Evolutionary conservation across 2,329 filamentous ascomycete genomes (phyloP).

Genomic region (Colletotrichum plurivorum): DNA sequence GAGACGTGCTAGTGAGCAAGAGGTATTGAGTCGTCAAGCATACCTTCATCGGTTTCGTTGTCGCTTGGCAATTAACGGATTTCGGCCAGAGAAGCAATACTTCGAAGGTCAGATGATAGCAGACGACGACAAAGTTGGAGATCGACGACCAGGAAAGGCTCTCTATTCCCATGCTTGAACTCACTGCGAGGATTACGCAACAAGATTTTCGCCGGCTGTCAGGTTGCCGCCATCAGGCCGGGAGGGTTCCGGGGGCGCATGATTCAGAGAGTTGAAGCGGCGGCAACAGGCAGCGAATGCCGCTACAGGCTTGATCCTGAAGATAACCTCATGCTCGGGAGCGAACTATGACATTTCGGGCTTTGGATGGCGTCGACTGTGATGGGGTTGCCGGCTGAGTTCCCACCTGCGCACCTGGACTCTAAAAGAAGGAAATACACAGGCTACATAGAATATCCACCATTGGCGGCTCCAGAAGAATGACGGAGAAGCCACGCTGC

Average conservation of each 20-base stretch:
- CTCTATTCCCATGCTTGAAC: neutral
- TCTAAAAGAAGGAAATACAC: conserved; percentile 6
- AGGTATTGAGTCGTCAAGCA: too few relatives aligned
- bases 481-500: conserved; percentile 17
- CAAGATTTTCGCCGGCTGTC: neutral
- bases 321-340: conserved; percentile 3
- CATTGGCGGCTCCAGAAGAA: conserved; percentile 9
- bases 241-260: neutral
- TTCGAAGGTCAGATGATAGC: neutral
- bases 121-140: conserved; percentile 6
- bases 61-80: neutral
- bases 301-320: conserved; percentile 28
- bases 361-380: conserved; percentile 13
- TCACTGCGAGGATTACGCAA: conserved; percentile 11
- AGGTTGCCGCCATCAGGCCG: conserved; percentile 3
- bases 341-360: conserved; percentile 21
- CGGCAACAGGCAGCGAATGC: neutral
- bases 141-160: conserved; percentile 33
- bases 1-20: too few relatives aligned
- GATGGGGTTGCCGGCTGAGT: neutral
- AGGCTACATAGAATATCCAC: conserved; percentile 9
- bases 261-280: neutral
- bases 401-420: conserved; percentile 9
- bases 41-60: too few relatives aligned
- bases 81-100: neutral